Evolutionary conservation across 1,284 basidiomycete species (phyloP).

Genomic region (Ganoderma resinaceum): DNA sequence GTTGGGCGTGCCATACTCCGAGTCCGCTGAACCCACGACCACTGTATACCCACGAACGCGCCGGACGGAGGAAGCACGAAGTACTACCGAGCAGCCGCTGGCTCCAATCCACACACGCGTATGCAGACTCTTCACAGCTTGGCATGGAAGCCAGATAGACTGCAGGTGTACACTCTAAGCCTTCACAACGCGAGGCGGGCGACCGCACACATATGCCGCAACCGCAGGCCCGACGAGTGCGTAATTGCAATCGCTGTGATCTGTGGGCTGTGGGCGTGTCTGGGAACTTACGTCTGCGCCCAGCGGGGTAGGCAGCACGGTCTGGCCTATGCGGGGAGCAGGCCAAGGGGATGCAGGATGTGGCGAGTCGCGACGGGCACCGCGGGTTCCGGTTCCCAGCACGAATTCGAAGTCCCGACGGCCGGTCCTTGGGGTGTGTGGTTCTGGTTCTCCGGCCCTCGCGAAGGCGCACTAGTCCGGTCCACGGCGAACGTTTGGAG

Average conservation of each 20-base stretch:
- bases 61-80: neutral
- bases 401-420: constrained; percentile 14
- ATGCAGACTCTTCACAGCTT: constrained; percentile 3
- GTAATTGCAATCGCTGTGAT: constrained; percentile 11
- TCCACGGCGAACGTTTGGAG: constrained; percentile 3
- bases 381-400: constrained; percentile 18
- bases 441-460: constrained; percentile 13
- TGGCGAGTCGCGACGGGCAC: constrained; percentile 6
- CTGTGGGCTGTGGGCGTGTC: constrained; percentile 11
- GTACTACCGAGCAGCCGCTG: neutral
- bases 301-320: neutral
- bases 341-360: neutral
- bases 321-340: neutral
- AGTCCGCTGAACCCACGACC: neutral
- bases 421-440: constrained; percentile 11
- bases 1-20: neutral
- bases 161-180: constrained; percentile 4
- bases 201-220: neutral
- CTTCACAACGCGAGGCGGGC: constrained; percentile 16
- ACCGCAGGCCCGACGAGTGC: neutral
- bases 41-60: neutral
- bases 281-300: constrained; percentile 23
- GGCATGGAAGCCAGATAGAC: constrained; percentile 20
- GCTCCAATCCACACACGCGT: neutral
- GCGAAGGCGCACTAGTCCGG: constrained; percentile 9